Base-by-base conservation (phyloP, 2,329 filamentous ascomycete genomes). In the Tolypocladium endophyticum region DNA sequence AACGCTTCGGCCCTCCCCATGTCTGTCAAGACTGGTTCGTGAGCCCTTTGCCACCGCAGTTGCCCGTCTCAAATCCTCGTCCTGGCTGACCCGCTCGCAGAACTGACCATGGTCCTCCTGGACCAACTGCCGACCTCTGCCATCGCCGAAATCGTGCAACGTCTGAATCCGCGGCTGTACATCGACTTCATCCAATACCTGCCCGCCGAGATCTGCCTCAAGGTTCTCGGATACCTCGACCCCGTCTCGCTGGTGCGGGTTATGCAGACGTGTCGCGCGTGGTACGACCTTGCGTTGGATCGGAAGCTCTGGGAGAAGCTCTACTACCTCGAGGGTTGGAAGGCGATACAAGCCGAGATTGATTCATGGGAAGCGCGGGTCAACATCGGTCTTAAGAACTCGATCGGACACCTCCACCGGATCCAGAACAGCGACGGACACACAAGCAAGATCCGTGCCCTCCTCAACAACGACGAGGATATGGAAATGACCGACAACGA, bases 111-210 rank as follows among this genome's bases (percentile, higher is more conserved):
- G 75, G 81, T 84, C 54, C 81, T 96, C 30, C 80, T 97, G 59
- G 84, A 87, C 61, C 87, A 88, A 60, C 79, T 97, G 35, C 89
- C 89, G 23, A 95, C 91, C 0, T 89, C 89, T 8, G 84, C 87
- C 58, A 87, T 97, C 61, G 87, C 88, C 56, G 81, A 87, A 53
- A 89, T 97, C 58, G 90, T 96, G 55, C 84, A 92, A 59, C 84
- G 87, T 63, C 77, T 96, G 23, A 89, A 87, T 63, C 90, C 92
- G 4, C 82, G 92, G 58, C 86, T 97, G 3, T 92, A 97, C 73
- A 93, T 97, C 75, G 90, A 99, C 74, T 96, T 96, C 59, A 86
- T 96, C 50, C 79, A 85, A 64, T 86, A 90, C 67, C 83, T 99
- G 0, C 94, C 94, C 0, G 86, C 90, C 33, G 94, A 99, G 72